Base-by-base conservation (phyloP, 768 basidiomycete species). In the Leucocoprinus leucothites region DNA sequence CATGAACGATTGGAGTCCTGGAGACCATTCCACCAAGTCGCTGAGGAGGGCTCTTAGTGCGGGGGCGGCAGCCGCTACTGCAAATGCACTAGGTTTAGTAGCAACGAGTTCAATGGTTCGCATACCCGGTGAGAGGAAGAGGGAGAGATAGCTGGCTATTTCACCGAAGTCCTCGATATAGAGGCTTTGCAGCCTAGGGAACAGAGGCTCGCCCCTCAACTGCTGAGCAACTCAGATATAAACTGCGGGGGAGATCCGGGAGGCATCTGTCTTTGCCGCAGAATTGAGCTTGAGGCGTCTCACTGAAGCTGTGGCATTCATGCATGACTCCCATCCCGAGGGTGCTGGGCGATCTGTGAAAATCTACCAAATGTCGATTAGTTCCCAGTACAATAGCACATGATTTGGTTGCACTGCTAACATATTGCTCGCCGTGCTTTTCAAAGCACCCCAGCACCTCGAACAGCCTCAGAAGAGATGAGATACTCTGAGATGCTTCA, bases 211-310 rank as follows among this genome's bases (percentile, higher is more conserved):
- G 18, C 49, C 49, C 18, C 18, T 51, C 11, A 51, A 21, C 19
- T 51, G 38, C 49, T 51, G 49, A 9, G 25, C 22, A 51, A 51
- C 16, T 11, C 40, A 36, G 16, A 51, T 38, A 26, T 40, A 51
- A 40, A 41, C 38, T 6, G 49, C 24, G 8, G 49, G 38, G 16
- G 5, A 40, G 19, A 51, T 41, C 3, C 8, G 38, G 6, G 38
- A 19, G 9, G 21, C 35, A 9, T 51, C 25, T 28, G 1, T 1
- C 4, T 3, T 28, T 26, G 21, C 25, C 1, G 25, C 21, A 11
- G 5, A 13, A n/a, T 40, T n/a, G 18, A 51, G 21, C n/a, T 51
- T 16, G 38, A 51, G 16, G 7, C 9, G 31, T 38, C 9, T 38
- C 38, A 38, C 5, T n/a, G 16, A 3, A 8, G 38, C 9, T 38